phyloP scores from a whole-genome alignment of 768 basidiomycete species.

The Auricularia sp. region DNA sequence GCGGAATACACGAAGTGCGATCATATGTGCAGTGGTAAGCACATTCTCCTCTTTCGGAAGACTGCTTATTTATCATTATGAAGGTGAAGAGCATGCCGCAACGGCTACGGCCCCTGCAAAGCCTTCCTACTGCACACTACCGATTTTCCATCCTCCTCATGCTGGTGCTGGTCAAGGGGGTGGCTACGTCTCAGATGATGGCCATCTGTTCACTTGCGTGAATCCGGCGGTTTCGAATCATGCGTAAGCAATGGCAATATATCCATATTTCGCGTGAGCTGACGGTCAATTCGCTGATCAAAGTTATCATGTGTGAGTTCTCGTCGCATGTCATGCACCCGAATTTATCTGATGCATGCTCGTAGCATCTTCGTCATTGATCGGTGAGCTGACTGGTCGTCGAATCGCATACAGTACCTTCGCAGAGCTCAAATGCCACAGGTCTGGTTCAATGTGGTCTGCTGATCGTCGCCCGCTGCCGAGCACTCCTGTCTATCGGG shows the following conservation, averaged over 20 bases:
- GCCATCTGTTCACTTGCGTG: conserved; percentile 43
- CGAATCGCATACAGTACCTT: no score
- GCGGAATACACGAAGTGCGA: conserved; percentile 45
- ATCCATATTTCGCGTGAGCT: neutral
- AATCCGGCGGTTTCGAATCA: conserved; percentile 44
- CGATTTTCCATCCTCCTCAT: conserved; percentile 39
- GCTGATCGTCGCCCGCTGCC: conserved; percentile 35
- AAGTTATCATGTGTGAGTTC: conserved; percentile 42
- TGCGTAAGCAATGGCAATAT: conserved; percentile 20
- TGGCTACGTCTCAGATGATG: conserved; percentile 46
- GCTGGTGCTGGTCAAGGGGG: conserved; percentile 18
- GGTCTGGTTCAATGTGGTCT: conserved; percentile 41
- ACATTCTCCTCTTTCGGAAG: neutral
- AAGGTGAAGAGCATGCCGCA: conserved; percentile 42
- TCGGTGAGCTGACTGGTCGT: conserved; percentile 21
- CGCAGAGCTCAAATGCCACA: conserved; percentile 9
- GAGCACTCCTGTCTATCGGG: conserved; percentile 29
- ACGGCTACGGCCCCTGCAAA: conserved; percentile 28
- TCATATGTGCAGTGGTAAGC: conserved; percentile 10
- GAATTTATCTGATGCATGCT: neutral
- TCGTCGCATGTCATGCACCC: neutral
- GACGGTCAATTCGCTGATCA: neutral
- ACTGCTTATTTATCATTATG: neutral
- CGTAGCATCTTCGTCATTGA: conserved; percentile 47
- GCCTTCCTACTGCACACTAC: conserved; percentile 45